Evolutionary conservation across 2,329 filamentous ascomycete genomes (phyloP), one percentile per base, ranked within the genome.

Genomic region (Exserohilum rostratum): DNA sequence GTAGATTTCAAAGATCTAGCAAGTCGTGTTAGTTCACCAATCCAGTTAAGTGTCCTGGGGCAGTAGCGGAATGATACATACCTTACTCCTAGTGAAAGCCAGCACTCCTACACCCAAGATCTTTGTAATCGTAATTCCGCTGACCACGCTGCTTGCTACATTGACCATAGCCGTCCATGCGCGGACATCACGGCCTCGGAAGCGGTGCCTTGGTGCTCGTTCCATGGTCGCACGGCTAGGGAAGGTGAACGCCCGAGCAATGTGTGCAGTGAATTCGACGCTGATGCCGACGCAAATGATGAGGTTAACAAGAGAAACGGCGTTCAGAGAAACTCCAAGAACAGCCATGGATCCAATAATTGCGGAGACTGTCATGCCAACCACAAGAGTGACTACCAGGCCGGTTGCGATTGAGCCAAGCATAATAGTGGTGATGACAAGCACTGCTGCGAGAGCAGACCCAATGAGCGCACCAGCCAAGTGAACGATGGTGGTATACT

Each of bases 251-350:
- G 95, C 95, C 5, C 95, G 87, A 0, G 95, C 93, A 67, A 99
- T 92, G 70, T 99, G 95, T 0, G 95, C 95, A 72, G 95, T 99
- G 76, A 99, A 99, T 72, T 99, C 95, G 43, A 99, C 93, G 7
- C 88, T 88, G 66, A 99, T 99, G 43, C 95, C 95, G 4, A 99
- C 91, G 71, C 93, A 97, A 62, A 99, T 99, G 71, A 99, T 90
- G 52, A 99, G 81, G 70, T 99, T 99, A 67, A 99, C 95, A 7
- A 99, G 85, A 1, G 90, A 95, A 20, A 99, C 91, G 0, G 95
- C 96, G 69, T 99, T 99, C 47, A 99, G 85, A 0, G 90, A 96
- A 5, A 99, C 93, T 52, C 87, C 83, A 61, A 91, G 88, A 13
- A 97, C 76, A 0, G 93, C 91, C 95, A 99, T 98, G 50, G 92